phyloP scores from a whole-genome alignment of 345 rosid genomes.

The Populus alba region DNA sequence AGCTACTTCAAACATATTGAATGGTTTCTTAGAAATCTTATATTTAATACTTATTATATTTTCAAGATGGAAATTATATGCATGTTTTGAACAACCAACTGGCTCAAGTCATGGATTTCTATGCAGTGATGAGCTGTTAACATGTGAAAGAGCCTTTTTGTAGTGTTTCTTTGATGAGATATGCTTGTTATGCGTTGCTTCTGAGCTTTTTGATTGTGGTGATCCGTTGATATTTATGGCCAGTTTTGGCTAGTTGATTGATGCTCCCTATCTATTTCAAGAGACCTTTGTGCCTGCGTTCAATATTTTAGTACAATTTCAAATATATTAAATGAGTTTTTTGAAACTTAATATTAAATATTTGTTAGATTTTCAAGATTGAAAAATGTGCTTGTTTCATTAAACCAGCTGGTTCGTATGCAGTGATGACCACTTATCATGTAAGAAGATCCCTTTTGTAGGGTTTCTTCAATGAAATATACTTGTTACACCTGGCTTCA shows the following conservation, averaged over 20 bases:
- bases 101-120: background rate
- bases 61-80: no score
- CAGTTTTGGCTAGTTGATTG: background rate
- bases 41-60: background rate
- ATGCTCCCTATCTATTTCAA: background rate
- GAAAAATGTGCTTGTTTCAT: background rate
- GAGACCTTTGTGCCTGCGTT: background rate
- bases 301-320: no score
- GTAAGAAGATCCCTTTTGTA: conserved; percentile 34
- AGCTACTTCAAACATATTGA: no score
- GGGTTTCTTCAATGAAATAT: conserved; percentile 50
- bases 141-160: conserved; percentile 36
- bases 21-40: background rate
- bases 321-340: no score
- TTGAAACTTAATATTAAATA: no score
- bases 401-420: background rate
- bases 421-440: conserved; percentile 55
- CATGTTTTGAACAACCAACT: background rate
- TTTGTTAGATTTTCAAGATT: background rate
- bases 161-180: conserved; percentile 48
- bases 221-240: background rate
- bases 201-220: background rate
- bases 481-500: conserved; percentile 31
- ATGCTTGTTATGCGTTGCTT: conserved; percentile 29
- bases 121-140: conserved; percentile 53